These are phyloP conservation scores for Mycena haematopus DNA, from an alignment of 768 basidiomycete genomes.

Conservation along the genomic window DNA sequence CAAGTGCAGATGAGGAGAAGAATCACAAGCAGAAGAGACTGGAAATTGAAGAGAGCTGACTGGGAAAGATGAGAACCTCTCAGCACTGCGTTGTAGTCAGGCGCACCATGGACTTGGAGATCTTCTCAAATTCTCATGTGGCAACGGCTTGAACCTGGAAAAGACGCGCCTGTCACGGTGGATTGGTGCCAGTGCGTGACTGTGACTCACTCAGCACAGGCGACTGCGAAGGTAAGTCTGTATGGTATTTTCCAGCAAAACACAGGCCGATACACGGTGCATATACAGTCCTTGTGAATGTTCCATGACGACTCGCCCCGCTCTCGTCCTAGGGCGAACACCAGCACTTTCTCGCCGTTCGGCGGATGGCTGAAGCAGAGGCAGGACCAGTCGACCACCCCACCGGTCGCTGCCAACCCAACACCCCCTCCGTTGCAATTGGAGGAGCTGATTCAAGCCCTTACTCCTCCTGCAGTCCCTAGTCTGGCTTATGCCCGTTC, in stretches of 20 bases:
- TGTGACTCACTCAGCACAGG: not conserved
- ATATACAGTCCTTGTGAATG: slow-evolving; percentile 26
- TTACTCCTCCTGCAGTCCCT: slow-evolving; percentile 67
- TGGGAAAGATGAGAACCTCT: slow-evolving; percentile 22
- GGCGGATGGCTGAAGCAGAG: slow-evolving; percentile 45
- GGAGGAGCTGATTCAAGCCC: slow-evolving; percentile 49
- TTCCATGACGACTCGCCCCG: slow-evolving; percentile 37
- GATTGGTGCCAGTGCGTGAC: too few species aligned
- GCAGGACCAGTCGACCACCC: slow-evolving; percentile 31
- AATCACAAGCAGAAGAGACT: slow-evolving; percentile 92
- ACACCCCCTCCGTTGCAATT: slow-evolving; percentile 42
- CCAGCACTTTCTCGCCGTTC: slow-evolving; percentile 48
- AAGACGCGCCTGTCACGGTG: too few species aligned
- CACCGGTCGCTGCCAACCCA: slow-evolving; percentile 32
- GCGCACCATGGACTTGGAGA: slow-evolving; percentile 9
- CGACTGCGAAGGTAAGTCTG: slow-evolving; percentile 16
- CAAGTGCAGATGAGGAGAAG: slow-evolving; percentile 96
- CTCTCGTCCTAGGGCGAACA: slow-evolving; percentile 49
- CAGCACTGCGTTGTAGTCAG: not conserved
- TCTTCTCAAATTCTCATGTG: not conserved
- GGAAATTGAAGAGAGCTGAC: slow-evolving; percentile 98
- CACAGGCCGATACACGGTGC: not conserved
- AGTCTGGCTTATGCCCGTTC: slow-evolving; percentile 68
- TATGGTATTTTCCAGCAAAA: not conserved
- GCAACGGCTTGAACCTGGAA: too few species aligned